Evolutionary conservation across 257 asterid genomes (phyloP).

Genomic region (Phtheirospermum japonicum): DNA sequence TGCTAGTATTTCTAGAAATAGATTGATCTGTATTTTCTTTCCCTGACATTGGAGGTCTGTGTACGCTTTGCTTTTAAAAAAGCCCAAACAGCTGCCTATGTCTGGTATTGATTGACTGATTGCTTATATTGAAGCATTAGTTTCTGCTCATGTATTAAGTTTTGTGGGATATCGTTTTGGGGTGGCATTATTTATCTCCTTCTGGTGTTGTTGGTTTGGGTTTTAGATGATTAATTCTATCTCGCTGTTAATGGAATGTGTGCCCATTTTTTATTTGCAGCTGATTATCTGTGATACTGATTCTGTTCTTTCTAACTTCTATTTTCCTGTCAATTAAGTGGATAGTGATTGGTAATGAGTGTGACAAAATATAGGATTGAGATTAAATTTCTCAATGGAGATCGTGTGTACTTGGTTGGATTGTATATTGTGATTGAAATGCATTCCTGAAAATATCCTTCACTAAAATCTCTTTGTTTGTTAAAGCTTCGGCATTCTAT

Average conservation of each 20-base stretch:
- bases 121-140: not conserved
- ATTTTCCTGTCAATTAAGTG: not conserved
- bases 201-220: not conserved
- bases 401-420: not conserved
- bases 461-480: not conserved
- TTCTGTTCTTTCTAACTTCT: not conserved
- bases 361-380: not conserved
- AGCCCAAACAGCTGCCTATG: not conserved
- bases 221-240: not conserved
- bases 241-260: not conserved
- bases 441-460: not conserved
- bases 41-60: not conserved
- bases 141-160: not conserved
- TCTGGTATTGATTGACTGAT: not conserved
- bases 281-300: slow-evolving; percentile 18
- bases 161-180: not conserved
- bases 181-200: not conserved
- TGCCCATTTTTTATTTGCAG: slow-evolving; percentile 9
- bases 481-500: not conserved
- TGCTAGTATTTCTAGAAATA: no score
- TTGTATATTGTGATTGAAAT: not conserved
- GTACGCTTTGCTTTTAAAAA: not conserved
- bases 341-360: not conserved
- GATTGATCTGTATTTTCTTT: not conserved
- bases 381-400: not conserved